phyloP scores from a whole-genome alignment of 306 rosid species.

The Lupinus albus region DNA sequence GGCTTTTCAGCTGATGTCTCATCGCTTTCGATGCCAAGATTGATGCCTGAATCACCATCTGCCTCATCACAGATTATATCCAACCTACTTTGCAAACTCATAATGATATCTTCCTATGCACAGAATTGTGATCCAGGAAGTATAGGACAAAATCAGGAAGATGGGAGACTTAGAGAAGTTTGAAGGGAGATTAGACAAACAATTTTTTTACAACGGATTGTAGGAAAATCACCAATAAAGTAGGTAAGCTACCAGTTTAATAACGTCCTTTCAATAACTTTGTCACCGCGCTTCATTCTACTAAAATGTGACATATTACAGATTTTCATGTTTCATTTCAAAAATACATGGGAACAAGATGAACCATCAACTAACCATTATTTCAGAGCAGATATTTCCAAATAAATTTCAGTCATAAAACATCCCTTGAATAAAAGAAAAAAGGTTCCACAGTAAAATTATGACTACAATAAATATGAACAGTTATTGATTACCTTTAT shows the following conservation, averaged over 20 bases:
- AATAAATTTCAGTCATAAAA: constrained; percentile 8
- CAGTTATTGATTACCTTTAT: constrained; percentile 63
- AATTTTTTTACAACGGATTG: not conserved
- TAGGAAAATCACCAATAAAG: not conserved
- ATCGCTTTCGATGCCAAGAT: constrained; percentile 44
- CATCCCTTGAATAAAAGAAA: constrained; percentile 25
- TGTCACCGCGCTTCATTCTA: constrained; percentile 5
- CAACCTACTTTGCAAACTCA: constrained; percentile 83
- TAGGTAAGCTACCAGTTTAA: constrained; percentile 7
- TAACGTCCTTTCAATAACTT: not conserved
- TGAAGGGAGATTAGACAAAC: not conserved
- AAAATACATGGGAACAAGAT: constrained; percentile 18
- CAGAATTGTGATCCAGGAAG: constrained; percentile 28
- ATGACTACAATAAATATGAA: constrained; percentile 20
- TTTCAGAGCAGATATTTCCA: constrained; percentile 21
- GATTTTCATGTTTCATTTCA: constrained; percentile 22
- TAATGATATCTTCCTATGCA: constrained; percentile 78
- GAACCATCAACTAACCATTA: constrained; percentile 22
- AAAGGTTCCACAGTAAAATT: constrained; percentile 14
- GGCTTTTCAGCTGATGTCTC: constrained; percentile 58
- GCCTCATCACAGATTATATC: constrained; percentile 87
- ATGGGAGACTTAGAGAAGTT: constrained; percentile 14
- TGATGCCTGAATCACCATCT: constrained; percentile 52
- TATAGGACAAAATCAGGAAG: constrained; percentile 25
- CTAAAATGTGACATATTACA: constrained; percentile 11